A percentile compares a stretch with the other conserved stretches of the same genome.
Conservation (phyloP, 1,284 basidiomycete species). For the Neolentinus lepideus region DNA sequence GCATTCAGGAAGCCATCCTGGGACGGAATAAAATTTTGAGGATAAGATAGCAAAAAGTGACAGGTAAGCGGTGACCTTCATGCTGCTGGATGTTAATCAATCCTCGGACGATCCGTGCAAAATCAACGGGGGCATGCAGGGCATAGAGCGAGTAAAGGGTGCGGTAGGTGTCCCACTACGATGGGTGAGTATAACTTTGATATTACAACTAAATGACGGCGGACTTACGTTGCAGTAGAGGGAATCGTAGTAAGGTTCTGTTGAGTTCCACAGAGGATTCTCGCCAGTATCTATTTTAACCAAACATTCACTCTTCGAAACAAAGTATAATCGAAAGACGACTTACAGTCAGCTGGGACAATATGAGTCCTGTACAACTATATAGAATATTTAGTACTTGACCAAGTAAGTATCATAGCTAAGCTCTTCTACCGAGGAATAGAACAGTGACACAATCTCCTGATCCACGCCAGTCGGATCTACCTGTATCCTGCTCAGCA, state of each 20-base stretch:
- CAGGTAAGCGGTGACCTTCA: too few relatives aligned
- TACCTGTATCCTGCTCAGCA: conserved; percentile 44
- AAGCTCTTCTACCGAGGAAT: conserved; percentile 42
- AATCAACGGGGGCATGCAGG: conserved; percentile 51
- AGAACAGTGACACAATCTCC: conserved; percentile 48
- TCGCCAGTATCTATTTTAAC: conserved; percentile 65
- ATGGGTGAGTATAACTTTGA: background rate
- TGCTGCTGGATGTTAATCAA: conserved; percentile 62
- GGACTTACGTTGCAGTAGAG: conserved; percentile 57
- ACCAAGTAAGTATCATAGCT: background rate
- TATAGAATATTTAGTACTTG: background rate
- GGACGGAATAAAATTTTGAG: background rate
- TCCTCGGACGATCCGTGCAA: conserved; percentile 49
- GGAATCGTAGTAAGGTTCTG: conserved; percentile 60
- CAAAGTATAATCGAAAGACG: background rate
- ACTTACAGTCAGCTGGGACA: conserved; percentile 57
- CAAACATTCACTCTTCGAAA: too few relatives aligned
- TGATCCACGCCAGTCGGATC: conserved; percentile 37
- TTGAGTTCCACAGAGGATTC: conserved; percentile 59
- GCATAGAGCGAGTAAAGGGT: conserved; percentile 53
- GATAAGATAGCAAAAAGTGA: background rate
- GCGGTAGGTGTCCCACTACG: conserved; percentile 59
- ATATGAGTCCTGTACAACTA: conserved; percentile 61
- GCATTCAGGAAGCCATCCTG: conserved; percentile 59
- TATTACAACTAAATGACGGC: background rate